These are phyloP conservation scores for Phytophthora syringae DNA, from an alignment of 352 stramenopile species.

Conservation along the genomic window DNA sequence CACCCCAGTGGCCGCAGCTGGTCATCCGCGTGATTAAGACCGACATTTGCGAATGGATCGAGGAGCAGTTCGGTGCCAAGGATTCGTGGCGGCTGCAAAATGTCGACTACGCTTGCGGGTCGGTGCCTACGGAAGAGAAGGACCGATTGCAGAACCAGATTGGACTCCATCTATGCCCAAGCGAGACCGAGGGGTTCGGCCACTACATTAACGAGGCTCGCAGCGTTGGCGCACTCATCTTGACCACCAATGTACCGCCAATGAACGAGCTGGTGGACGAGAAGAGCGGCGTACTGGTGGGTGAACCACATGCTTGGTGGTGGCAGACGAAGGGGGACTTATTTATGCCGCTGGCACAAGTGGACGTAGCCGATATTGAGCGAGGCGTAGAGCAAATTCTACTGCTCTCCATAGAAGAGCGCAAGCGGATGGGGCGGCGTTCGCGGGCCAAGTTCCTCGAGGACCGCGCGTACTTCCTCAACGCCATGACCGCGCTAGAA, in stretches of 20 bases:
- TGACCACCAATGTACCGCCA: slow-evolving; percentile 80
- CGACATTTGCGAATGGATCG: slow-evolving; percentile 72
- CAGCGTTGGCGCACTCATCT: slow-evolving; percentile 70
- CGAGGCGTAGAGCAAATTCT: slow-evolving; percentile 71
- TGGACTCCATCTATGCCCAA: slow-evolving; percentile 78
- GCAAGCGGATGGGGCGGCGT: slow-evolving; percentile 73
- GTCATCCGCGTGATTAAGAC: slow-evolving; percentile 73
- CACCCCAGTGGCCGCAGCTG: slow-evolving; percentile 79
- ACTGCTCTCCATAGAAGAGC: slow-evolving; percentile 74
- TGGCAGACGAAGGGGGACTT: slow-evolving; percentile 86
- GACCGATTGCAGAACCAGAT: slow-evolving; percentile 77
- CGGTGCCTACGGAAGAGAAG: slow-evolving; percentile 59
- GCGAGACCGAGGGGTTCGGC: slow-evolving; percentile 80
- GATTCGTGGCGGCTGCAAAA: slow-evolving; percentile 66
- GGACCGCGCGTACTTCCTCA: slow-evolving; percentile 82
- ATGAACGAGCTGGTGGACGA: slow-evolving; percentile 90
- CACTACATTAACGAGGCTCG: slow-evolving; percentile 90
- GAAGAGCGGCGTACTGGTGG: slow-evolving; percentile 73
- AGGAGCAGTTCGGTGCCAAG: slow-evolving; percentile 53
- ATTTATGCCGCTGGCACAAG: slow-evolving; percentile 81
- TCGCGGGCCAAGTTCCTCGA: slow-evolving; percentile 77
- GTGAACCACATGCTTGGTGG: slow-evolving; percentile 64
- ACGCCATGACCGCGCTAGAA: slow-evolving; percentile 81
- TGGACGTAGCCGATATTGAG: slow-evolving; percentile 71
- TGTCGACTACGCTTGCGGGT: slow-evolving; percentile 80